Evolutionary conservation across 257 asterid species (phyloP), one percentile per base, ranked within the genome.

Genomic region (Solanum virginianum): DNA sequence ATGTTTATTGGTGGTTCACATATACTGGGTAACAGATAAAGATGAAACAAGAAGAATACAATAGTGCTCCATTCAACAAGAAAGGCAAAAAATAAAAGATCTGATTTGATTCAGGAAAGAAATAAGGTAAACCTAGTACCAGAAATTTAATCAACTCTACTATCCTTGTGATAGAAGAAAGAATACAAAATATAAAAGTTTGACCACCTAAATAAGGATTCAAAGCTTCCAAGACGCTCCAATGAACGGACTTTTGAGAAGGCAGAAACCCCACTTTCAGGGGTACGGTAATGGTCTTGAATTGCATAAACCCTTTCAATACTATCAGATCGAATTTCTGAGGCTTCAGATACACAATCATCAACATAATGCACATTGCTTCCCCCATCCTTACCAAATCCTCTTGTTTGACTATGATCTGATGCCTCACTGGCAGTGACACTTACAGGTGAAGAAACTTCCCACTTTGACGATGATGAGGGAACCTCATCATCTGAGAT

Each of bases 141-240:
- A 72, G 56, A 32, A 17, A 55, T 45, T 60, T 71, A 80, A 17
- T 81, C 85, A 70, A 70, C 85, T 59, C 77, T 24, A 63, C 56
- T 66, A 2, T 36, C 47, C 59, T 55, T 43, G 43, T 14, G 12
- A 74, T 53, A 15, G 81, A 74, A 80, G 47, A 66, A 70, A 87
- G 55, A 87, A 16, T 29, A 87, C 4, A 15, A 62, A 83, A 84
- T 68, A 51, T 62, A 86, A 83, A 86, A 69, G 81, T 80, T 88
- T 85, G 74, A 54, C 89, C 91, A 93, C 98, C 99, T 94, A 87
- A 91, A 92, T 86, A 94, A 86, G 91, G 98, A 89, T 85, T 93
- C 97, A 24, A 90, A 88, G 83, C 94, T 91, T 86, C 85, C 94
- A 83, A 77, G 85, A 87, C 86, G 87, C 75, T 90, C 92, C 83